Percentiles rank a stretch among this genome's conserved stretches.
Conservation (phyloP, 2,329 filamentous ascomycete genomes). For the Alternaria incomplexa region DNA sequence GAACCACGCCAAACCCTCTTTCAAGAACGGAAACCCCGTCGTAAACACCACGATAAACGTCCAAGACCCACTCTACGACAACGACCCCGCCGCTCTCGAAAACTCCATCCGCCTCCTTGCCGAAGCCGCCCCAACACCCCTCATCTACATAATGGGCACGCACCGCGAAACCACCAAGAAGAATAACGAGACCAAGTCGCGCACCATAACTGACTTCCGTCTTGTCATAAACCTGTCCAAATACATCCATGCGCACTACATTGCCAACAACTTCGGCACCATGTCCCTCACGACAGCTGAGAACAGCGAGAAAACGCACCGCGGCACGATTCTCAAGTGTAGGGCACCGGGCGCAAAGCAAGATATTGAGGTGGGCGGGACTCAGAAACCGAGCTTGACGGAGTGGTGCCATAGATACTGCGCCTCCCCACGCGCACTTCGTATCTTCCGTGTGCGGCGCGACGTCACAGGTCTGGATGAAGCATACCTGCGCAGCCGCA, state of each 20-base stretch:
- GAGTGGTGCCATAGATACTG: constrained; percentile 76
- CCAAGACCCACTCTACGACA: constrained; percentile 42
- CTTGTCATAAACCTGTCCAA: constrained; percentile 43
- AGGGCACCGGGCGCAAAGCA: constrained; percentile 56
- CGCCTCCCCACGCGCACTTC: constrained; percentile 63
- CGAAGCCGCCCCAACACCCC: constrained; percentile 35
- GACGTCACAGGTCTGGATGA: constrained; percentile 68
- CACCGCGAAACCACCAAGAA: constrained; percentile 45
- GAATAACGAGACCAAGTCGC: constrained; percentile 46
- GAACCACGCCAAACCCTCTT: constrained; percentile 30
- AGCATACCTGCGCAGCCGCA: constrained; percentile 56
- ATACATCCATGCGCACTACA: constrained; percentile 34
- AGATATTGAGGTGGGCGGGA: constrained; percentile 55
- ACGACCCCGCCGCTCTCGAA: constrained; percentile 41
- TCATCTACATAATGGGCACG: constrained; percentile 48
- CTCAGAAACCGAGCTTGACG: constrained; percentile 49
- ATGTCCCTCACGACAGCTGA: constrained; percentile 55
- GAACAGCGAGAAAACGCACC: constrained; percentile 65
- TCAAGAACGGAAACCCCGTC: constrained; percentile 36
- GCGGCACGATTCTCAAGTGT: constrained; percentile 67
- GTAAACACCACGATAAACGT: constrained; percentile 33
- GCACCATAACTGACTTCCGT: constrained; percentile 46
- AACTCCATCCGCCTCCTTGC: constrained; percentile 34
- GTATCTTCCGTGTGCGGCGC: constrained; percentile 54
- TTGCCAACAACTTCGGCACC: constrained; percentile 12